Conservation (phyloP, 371 early-diverging fungal genomes). For the Rhizopus stolonifer region DNA sequence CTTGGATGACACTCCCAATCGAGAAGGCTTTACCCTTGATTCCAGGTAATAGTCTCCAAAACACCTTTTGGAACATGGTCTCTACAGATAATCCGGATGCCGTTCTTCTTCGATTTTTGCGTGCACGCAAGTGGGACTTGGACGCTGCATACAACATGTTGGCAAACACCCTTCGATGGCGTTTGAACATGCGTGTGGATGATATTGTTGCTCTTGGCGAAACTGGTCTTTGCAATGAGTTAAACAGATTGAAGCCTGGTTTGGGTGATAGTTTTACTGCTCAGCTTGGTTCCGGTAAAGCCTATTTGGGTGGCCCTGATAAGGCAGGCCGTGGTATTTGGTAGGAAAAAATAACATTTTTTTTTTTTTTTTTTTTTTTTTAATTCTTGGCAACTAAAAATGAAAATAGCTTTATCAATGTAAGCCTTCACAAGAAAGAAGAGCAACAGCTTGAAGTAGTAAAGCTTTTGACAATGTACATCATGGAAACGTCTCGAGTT, state of each 20-base stretch:
- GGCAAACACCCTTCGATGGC: conserved; percentile 65
- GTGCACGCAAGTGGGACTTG: conserved; percentile 80
- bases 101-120: conserved; percentile 66
- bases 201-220: conserved; percentile 63
- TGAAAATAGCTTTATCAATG: conserved; percentile 52
- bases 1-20: conserved; percentile 34
- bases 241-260: conserved; percentile 46
- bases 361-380: too few species aligned
- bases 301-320: conserved; percentile 61
- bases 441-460: conserved; percentile 50
- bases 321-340: conserved; percentile 56
- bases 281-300: conserved; percentile 58
- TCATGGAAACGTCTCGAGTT: conserved; percentile 84
- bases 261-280: conserved; percentile 40
- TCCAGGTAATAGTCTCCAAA: conserved; percentile 32
- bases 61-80: conserved; percentile 57
- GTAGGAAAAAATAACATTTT: conserved; percentile 37
- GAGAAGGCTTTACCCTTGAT: conserved; percentile 45
- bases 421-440: conserved; percentile 47
- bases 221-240: conserved; percentile 34
- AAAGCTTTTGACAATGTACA: conserved; percentile 61
- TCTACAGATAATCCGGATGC: conserved; percentile 70
- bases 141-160: conserved; percentile 67
- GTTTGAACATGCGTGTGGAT: conserved; percentile 54
- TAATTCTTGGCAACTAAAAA: too few species aligned